A percentile compares a stretch with the other conserved stretches of the same genome.
phyloP scores from a whole-genome alignment of 305 asterid genomes.

The Andrographis paniculata region DNA sequence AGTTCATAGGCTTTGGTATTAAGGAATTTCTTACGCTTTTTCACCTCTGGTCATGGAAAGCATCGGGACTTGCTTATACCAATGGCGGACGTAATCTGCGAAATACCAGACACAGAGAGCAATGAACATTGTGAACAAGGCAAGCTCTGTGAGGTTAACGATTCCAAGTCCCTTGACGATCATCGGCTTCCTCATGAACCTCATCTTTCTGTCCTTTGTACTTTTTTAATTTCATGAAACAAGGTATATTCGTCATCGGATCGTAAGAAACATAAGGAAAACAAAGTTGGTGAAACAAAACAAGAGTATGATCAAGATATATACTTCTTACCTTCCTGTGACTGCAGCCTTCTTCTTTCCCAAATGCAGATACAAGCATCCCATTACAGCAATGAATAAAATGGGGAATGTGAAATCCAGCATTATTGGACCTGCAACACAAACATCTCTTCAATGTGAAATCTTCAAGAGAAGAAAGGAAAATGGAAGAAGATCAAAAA shows the following conservation, averaged over 20 bases:
- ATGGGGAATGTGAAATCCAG: slow-evolving; percentile 92
- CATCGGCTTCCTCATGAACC: slow-evolving; percentile 60
- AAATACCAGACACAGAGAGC: slow-evolving; percentile 70
- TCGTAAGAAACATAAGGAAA: background rate
- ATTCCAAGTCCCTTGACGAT: slow-evolving; percentile 62
- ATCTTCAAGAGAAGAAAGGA: background rate
- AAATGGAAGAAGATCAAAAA: background rate
- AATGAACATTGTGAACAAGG: slow-evolving; percentile 55
- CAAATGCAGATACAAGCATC: slow-evolving; percentile 71
- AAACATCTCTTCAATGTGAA: background rate
- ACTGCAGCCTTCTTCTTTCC: slow-evolving; percentile 33
- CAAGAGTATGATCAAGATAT: background rate
- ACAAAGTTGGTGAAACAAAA: background rate
- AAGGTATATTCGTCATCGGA: too few species aligned
- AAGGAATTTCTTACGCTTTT: slow-evolving; percentile 39
- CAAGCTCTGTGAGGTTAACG: slow-evolving; percentile 60
- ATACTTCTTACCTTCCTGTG: slow-evolving; percentile 23
- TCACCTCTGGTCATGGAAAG: slow-evolving; percentile 44
- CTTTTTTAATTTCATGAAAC: slow-evolving; percentile 10
- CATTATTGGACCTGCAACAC: slow-evolving; percentile 65
- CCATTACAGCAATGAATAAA: slow-evolving; percentile 83
- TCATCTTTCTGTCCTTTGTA: slow-evolving; percentile 18
- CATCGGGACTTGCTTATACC: slow-evolving; percentile 39
- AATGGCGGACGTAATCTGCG: slow-evolving; percentile 54
- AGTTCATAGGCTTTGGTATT: too few species aligned